Evolutionary conservation across 306 rosid species (phyloP), one percentile per base, ranked within the genome.

Genomic region (Coriaria nepalensis): DNA sequence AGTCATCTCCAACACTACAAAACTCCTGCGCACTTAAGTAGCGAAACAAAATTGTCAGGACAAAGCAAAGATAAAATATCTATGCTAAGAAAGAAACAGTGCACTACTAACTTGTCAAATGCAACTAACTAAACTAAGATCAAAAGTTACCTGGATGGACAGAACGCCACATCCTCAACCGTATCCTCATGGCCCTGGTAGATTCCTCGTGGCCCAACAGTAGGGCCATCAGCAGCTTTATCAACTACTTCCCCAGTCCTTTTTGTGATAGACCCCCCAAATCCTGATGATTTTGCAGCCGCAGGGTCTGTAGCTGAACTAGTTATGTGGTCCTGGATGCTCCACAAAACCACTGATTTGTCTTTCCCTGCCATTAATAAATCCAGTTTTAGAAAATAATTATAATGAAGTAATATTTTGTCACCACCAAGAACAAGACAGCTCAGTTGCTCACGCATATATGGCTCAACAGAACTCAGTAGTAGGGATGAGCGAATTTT

Each of bases 1-100:
- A 79, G 70, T 92, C 99, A 46, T 92, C 99, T 45, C 99, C 99
- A 54, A 92, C 99, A 45, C 99, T 92, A 69, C 99, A 92, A 68
- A 92, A 92, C 69, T 92, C 99, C 93, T 92, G 96, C 29, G 94
- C 78, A 40, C 63, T 59, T 38, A 40, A 48, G 63, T 38, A 49
- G 48, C 47, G 2, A 47, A 47, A 39, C 9, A 46, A 58, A 12
- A 58, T 20, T 20, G 1, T 20, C 29, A 20, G 29, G 29, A 20
- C 29, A 20, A 20, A 1, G 29, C 56, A 55, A 60, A 59, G 69
- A 55, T 9, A 57, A 36, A 55, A 44, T 42, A 12, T 60, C 38
- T 67, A 20, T 20, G 29, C 29, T 3, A 20, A 20, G 29, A 20
- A 20, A 20, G 29, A 20, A 20, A 20, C 29, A 20, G 29, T 20